Evolutionary conservation across 345 rosid genomes (phyloP).

Genomic region (Fremontodendron californicum): DNA sequence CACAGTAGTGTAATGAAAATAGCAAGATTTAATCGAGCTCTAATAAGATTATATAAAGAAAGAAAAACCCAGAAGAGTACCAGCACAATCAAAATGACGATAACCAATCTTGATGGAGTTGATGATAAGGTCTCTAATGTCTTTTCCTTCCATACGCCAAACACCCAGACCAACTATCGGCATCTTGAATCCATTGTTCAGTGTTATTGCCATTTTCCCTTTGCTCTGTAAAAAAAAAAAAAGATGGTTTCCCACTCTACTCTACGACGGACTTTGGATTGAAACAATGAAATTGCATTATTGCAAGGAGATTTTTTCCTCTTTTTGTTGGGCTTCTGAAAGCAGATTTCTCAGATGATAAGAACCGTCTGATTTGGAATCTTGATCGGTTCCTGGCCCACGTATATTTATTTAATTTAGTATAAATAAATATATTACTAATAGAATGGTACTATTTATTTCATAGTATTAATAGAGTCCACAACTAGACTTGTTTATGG

Average conservation of each 20-base stretch:
- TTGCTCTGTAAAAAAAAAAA: neutral
- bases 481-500: too few relatives aligned
- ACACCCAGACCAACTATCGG: slow-evolving; percentile 77
- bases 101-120: slow-evolving; percentile 79
- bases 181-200: slow-evolving; percentile 75
- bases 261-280: neutral
- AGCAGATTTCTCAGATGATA: too few relatives aligned
- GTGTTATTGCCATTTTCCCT: slow-evolving; percentile 48
- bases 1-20: neutral
- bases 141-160: slow-evolving; percentile 73
- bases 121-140: slow-evolving; percentile 55
- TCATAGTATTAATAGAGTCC: too few relatives aligned
- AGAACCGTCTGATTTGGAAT: too few relatives aligned
- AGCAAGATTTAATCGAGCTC: too few relatives aligned
- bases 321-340: too few relatives aligned
- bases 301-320: neutral
- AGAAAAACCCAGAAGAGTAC: slow-evolving; percentile 22
- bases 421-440: too few relatives aligned
- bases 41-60: too few relatives aligned
- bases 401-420: too few relatives aligned
- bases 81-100: slow-evolving; percentile 94
- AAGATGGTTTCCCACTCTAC: too few relatives aligned
- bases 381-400: too few relatives aligned
- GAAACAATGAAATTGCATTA: neutral
- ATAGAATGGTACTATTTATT: too few relatives aligned